These are phyloP conservation scores for Nicotiana sylvestris DNA, from an alignment of 257 asterid species.

Conservation along the genomic window DNA sequence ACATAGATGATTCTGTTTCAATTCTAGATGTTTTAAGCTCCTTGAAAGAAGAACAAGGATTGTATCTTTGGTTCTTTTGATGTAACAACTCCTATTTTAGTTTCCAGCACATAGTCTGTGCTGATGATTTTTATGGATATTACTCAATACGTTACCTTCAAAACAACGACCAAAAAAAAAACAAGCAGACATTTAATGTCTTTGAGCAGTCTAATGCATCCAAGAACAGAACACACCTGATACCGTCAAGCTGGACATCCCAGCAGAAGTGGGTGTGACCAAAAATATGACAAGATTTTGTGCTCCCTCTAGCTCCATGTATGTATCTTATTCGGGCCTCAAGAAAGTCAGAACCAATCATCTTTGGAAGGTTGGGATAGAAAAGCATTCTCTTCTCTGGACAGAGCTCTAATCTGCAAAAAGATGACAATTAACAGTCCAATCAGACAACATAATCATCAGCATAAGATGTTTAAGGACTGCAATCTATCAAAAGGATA, in stretches of 20 bases:
- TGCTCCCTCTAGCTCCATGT: constrained; percentile 46
- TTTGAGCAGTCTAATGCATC: neutral
- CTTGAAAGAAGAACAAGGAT: no score
- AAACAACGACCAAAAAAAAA: no score
- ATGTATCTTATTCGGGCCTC: constrained; percentile 68
- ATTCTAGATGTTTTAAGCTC: no score
- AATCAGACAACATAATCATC: neutral
- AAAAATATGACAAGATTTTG: constrained; percentile 67
- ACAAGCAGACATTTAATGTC: neutral
- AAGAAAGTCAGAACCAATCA: constrained; percentile 74
- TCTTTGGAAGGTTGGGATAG: constrained; percentile 86
- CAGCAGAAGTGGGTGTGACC: constrained; percentile 94
- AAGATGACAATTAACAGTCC: neutral
- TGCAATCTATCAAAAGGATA: neutral
- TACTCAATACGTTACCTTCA: no score
- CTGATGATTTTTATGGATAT: no score
- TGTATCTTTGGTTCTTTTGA: no score
- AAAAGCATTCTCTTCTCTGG: constrained; percentile 97
- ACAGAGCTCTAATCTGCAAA: constrained; percentile 78
- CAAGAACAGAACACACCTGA: constrained; percentile 49
- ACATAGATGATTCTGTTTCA: no score
- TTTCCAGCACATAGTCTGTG: no score
- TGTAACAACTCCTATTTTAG: no score
- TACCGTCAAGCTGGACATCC: constrained; percentile 74
- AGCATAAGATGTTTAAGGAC: neutral